Evolutionary conservation across 192 early-diverging fungal genomes (phyloP), one percentile per base, ranked within the genome.

Genomic region (Coemansia sp.): DNA sequence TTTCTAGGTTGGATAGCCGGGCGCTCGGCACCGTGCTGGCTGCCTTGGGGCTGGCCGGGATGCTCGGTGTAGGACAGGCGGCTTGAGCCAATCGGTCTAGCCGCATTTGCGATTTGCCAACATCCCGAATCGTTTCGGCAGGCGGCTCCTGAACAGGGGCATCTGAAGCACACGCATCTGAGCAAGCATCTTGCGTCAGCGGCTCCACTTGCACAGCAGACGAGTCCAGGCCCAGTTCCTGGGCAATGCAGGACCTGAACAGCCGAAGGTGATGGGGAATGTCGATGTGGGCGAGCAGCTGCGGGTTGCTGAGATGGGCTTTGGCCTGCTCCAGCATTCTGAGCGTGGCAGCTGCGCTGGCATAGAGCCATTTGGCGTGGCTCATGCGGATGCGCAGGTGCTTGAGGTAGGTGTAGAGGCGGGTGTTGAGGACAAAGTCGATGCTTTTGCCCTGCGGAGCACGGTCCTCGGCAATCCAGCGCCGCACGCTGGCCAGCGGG

Each of bases 321-420:
- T 40, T 54, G 9, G 42, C 52, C n/a, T 56, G 49, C 26, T 60
- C 62, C 3, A 75, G 64, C 18, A 61, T 16, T 9, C 61, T 51
- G 49, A 68, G 32, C 0, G 65, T 68, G 0, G 65, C 65, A 5
- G 62, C 54, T n/a, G 61, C 71, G 45, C 71, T 75, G 30, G 71
- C 71, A 46, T 60, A 68, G 9, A 75, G 49, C 71, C 71, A 75
- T 30, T 68, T 63, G 40, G 54, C 21, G 34, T 63, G 65, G 45
- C 34, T 64, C 56, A 75, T 60, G 5, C 30, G 65, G 53, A 75
- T 44, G 12, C 61, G 53, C 53, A 63, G 53, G 21, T 51, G 34
- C 51, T 68, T 67, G 20, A 75, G 48, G n/a, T 64, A 61, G 15
- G 36, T 53, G 58, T 75, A 75, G 28, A 75, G 61, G 0, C 53